Evolutionary conservation across 208 protist genomes (phyloP).

Genomic region (Borovskyia barvae): DNA sequence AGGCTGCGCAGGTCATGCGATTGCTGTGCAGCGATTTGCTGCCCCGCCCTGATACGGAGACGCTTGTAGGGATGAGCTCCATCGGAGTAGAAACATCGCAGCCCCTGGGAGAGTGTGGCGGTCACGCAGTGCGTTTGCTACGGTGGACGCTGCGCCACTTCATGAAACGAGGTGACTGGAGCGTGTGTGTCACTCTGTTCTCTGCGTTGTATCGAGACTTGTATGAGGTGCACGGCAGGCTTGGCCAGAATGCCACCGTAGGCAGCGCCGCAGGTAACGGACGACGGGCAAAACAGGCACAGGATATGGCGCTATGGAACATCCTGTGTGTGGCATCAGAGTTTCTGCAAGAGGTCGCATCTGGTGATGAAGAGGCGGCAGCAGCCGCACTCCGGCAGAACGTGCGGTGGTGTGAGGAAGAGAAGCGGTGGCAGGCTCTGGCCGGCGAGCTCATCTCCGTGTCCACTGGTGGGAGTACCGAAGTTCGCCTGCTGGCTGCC

Average conservation of each 20-base stretch:
- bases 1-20: constrained; percentile 23
- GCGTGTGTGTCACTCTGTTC: constrained; percentile 18
- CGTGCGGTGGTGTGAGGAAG: constrained; percentile 15
- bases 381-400: constrained; percentile 14
- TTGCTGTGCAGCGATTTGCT: constrained; percentile 22
- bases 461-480: constrained; percentile 8
- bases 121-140: constrained; percentile 23
- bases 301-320: constrained; percentile 23
- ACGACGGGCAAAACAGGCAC: constrained; percentile 1
- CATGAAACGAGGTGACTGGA: constrained; percentile 1
- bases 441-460: constrained; percentile 4
- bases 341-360: constrained; percentile 19
- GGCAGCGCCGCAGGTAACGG: constrained; percentile 11
- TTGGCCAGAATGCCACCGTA: neutral
- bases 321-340: constrained; percentile 11
- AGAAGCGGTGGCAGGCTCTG: constrained; percentile 11
- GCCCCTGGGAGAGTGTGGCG: constrained; percentile 22
- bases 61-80: neutral
- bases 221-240: constrained; percentile 5
- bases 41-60: neutral
- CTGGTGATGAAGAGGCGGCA: neutral
- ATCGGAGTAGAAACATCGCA: constrained; percentile 13
- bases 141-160: constrained; percentile 29
- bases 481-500: constrained; percentile 36
- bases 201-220: constrained; percentile 18